These are phyloP conservation scores for Lipomyces chichibuensis DNA, from an alignment of 805 yeast species.

Conservation along the genomic window DNA sequence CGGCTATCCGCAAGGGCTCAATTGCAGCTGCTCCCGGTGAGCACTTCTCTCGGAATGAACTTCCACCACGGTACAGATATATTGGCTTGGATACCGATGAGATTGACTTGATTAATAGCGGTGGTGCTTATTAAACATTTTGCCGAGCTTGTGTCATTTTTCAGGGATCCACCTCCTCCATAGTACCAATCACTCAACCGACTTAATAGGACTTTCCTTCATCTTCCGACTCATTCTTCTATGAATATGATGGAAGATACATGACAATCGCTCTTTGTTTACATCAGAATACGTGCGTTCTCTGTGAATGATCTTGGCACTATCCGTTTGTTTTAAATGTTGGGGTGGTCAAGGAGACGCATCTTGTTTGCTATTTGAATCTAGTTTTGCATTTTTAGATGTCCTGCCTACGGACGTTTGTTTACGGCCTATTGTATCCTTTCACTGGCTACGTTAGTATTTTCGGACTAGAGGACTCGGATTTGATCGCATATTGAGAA, in stretches of 20 bases:
- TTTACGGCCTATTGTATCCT: neutral
- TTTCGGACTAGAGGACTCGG: neutral
- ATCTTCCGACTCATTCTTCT: too few relatives aligned
- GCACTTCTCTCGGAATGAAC: slow-evolving; percentile 57
- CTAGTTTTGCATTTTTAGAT: neutral
- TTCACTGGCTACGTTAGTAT: neutral
- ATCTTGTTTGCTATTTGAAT: neutral
- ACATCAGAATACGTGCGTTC: neutral
- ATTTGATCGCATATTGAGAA: neutral
- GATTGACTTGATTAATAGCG: slow-evolving; percentile 73
- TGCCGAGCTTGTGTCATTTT: neutral
- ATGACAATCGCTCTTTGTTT: neutral
- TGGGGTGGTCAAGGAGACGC: neutral
- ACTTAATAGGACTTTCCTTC: too few relatives aligned
- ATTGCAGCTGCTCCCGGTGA: slow-evolving; percentile 40
- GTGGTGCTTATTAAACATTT: slow-evolving; percentile 62
- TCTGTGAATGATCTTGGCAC: neutral
- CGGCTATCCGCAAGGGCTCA: slow-evolving; percentile 23
- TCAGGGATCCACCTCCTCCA: neutral
- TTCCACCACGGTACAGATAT: slow-evolving; percentile 77
- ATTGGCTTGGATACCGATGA: slow-evolving; percentile 64
- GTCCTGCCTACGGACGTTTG: neutral
- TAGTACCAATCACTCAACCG: neutral
- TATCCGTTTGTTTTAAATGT: neutral
- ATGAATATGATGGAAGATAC: too few relatives aligned